Percentiles rank a stretch among this genome's conserved stretches.
Evolutionary conservation across 169 alveolate genomes (phyloP).

Genomic region (Eimeria praecox): DNA sequence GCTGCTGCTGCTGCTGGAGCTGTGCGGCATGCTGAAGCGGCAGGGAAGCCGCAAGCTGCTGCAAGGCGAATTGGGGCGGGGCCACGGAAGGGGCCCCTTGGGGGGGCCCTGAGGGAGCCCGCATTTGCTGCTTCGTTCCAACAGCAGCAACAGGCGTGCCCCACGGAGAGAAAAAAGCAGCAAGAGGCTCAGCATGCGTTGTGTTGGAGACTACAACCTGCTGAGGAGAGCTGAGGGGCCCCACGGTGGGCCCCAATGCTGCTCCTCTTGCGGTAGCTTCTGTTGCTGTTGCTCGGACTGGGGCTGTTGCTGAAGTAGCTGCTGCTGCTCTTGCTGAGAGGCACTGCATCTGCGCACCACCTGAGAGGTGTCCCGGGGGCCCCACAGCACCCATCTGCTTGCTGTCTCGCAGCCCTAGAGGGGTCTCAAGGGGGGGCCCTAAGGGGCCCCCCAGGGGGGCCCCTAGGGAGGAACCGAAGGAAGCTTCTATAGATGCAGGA

Average conservation of each 20-base stretch:
- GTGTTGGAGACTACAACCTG: background rate
- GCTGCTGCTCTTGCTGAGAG: slow-evolving; percentile 24
- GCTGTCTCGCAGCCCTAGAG: background rate
- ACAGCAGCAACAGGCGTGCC: background rate
- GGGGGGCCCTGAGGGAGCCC: background rate
- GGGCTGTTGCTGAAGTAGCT: background rate
- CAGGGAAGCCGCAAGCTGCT: background rate
- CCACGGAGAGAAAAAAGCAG: background rate
- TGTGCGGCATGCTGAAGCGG: slow-evolving; percentile 3
- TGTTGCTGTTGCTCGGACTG: background rate
- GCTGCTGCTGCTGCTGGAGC: slow-evolving; percentile 66
- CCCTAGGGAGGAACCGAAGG: background rate
- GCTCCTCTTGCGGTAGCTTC: background rate
- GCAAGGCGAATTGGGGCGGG: background rate
- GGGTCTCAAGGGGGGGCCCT: background rate
- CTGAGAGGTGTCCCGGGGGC: background rate
- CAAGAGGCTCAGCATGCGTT: background rate
- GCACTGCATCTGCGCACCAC: background rate
- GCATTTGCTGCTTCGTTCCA: background rate
- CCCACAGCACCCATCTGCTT: background rate
- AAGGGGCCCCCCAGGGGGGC: slow-evolving; percentile 11
- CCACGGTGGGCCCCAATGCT: background rate
- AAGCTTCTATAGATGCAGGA: background rate
- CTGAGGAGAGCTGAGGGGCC: background rate
- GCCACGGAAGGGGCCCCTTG: background rate